Percentiles rank a stretch among this genome's conserved stretches.
phyloP scores from a whole-genome alignment of 2,329 filamentous ascomycete species.

The Hawksworthiomyces lignivorus region DNA sequence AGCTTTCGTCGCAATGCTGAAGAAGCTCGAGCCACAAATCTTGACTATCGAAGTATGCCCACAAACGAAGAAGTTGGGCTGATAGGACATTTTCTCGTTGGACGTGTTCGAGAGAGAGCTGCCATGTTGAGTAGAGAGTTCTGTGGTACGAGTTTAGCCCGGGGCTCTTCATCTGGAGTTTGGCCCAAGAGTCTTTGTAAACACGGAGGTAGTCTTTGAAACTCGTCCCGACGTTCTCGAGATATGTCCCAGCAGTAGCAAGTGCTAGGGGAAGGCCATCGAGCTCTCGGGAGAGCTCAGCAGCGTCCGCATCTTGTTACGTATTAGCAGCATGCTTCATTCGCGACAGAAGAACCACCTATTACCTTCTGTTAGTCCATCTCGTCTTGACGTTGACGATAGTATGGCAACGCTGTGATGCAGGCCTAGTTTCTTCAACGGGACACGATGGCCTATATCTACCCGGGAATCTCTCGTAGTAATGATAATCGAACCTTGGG shows the following conservation, averaged over 20 bases:
- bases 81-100: slow-evolving; percentile 20
- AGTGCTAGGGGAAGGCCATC: slow-evolving; percentile 39
- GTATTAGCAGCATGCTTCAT: neutral
- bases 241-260: slow-evolving; percentile 36
- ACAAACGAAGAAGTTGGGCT: slow-evolving; percentile 30
- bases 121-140: slow-evolving; percentile 29
- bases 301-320: slow-evolving; percentile 21
- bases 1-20: slow-evolving; percentile 8
- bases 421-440: neutral
- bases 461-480: neutral
- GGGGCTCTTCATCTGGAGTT: slow-evolving; percentile 24
- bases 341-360: neutral
- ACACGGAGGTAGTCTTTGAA: slow-evolving; percentile 26
- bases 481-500: neutral
- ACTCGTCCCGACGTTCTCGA: slow-evolving; percentile 29
- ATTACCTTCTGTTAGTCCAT: slow-evolving; percentile 20
- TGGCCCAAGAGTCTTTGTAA: slow-evolving; percentile 31
- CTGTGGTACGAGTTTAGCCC: slow-evolving; percentile 23
- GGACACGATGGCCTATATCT: neutral
- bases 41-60: slow-evolving; percentile 35
- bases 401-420: slow-evolving; percentile 25
- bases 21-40: slow-evolving; percentile 40
- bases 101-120: slow-evolving; percentile 30
- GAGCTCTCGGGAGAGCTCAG: slow-evolving; percentile 25
- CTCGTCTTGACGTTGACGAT: slow-evolving; percentile 19